These are phyloP conservation scores for Psilocybe sp. DNA, from an alignment of 768 basidiomycete genomes.

Conservation along the genomic window DNA sequence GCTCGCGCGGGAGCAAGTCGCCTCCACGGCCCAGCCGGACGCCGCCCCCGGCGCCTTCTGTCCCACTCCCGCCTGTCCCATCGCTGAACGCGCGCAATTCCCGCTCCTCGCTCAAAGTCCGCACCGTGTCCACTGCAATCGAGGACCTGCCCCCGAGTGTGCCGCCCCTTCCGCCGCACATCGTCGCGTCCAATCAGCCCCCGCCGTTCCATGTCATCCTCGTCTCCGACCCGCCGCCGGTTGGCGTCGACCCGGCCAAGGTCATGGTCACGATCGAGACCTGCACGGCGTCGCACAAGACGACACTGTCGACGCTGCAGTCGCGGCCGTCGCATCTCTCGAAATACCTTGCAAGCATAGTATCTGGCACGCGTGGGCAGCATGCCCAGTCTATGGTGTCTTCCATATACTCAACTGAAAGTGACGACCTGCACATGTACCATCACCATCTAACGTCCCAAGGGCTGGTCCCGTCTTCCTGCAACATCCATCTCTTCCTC, in stretches of 20 bases:
- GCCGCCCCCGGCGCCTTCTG: slow-evolving; percentile 21
- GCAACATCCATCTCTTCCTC: slow-evolving; percentile 67
- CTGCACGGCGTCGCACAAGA: slow-evolving; percentile 60
- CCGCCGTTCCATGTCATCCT: slow-evolving; percentile 68
- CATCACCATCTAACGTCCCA: slow-evolving; percentile 62
- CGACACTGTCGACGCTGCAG: slow-evolving; percentile 62
- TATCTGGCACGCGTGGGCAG: slow-evolving; percentile 15
- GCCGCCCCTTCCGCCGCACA: slow-evolving; percentile 45
- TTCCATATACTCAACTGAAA: slow-evolving; percentile 54
- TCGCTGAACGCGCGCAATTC: slow-evolving; percentile 14
- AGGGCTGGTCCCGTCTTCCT: slow-evolving; percentile 45
- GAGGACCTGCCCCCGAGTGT: slow-evolving; percentile 40
- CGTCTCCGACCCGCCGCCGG: slow-evolving; percentile 52
- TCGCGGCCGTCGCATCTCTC: slow-evolving; percentile 71
- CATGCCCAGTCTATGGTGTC: slow-evolving; percentile 42
- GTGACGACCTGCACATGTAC: slow-evolving; percentile 54
- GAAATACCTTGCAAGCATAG: slow-evolving; percentile 47
- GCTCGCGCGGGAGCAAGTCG: slow-evolving; percentile 14
- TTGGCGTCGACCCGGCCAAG: slow-evolving; percentile 51
- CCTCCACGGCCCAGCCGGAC: slow-evolving; percentile 35
- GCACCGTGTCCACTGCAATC: slow-evolving; percentile 25
- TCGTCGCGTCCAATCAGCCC: slow-evolving; percentile 40
- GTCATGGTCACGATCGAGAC: slow-evolving; percentile 75
- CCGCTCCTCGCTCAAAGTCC: slow-evolving; percentile 38
- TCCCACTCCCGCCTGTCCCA: slow-evolving; percentile 17